Percentiles rank a stretch among this genome's conserved stretches.
These are phyloP conservation scores for Populus hybrid DNA, from an alignment of 441 rosid genomes.

Conservation along the genomic window DNA sequence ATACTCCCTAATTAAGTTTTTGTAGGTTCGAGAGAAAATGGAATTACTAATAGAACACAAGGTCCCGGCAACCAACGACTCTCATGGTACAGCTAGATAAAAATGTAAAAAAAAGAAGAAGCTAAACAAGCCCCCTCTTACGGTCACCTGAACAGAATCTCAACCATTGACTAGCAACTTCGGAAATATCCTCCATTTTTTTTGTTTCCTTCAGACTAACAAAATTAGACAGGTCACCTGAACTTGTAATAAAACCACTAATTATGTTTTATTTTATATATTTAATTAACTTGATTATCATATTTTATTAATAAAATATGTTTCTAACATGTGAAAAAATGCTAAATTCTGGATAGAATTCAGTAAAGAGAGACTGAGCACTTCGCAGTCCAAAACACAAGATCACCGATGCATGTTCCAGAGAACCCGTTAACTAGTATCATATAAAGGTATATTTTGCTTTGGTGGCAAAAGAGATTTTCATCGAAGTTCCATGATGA, in stretches of 20 bases:
- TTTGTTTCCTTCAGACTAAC: not conserved
- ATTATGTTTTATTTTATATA: too few species aligned
- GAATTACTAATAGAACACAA: not conserved
- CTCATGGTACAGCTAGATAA: too few species aligned
- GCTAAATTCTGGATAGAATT: not conserved
- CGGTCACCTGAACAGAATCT: not conserved
- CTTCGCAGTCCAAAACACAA: not conserved
- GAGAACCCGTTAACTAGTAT: not conserved
- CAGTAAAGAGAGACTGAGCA: not conserved
- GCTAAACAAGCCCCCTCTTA: not conserved
- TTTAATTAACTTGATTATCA: too few species aligned
- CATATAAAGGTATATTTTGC: too few species aligned
- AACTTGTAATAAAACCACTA: not conserved
- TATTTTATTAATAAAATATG: too few species aligned
- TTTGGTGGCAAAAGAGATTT: not conserved
- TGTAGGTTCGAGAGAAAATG: not conserved
- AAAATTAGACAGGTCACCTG: not conserved
- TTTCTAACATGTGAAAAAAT: not conserved
- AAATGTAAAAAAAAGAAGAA: not conserved
- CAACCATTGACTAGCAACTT: not conserved
- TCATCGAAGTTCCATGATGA: not conserved
- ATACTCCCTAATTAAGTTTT: slow-evolving; percentile 8
- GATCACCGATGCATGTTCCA: not conserved
- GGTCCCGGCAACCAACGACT: not conserved
- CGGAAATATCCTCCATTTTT: too few species aligned